phyloP scores from a whole-genome alignment of 768 basidiomycete genomes.

The Russula vinacea region DNA sequence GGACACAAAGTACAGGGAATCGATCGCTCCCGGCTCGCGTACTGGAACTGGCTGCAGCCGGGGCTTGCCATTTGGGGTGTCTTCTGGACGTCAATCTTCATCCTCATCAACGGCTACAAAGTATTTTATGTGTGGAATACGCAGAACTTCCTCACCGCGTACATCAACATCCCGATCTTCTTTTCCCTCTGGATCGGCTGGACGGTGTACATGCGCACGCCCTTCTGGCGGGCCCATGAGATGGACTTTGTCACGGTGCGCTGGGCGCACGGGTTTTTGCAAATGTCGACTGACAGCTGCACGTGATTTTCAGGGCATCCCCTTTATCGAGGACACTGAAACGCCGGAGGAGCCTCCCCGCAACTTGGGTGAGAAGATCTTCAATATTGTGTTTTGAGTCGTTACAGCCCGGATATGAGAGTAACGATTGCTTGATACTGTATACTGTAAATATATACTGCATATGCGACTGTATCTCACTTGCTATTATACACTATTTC shows the following conservation, averaged over 20 bases:
- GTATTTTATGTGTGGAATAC: constrained; percentile 65
- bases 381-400: constrained; percentile 48
- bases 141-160: constrained; percentile 49
- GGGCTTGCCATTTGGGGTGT: constrained; percentile 69
- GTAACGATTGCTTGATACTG: neutral
- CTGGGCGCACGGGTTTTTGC: neutral
- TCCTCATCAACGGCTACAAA: constrained; percentile 51
- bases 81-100: constrained; percentile 61
- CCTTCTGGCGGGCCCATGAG: constrained; percentile 53
- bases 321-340: constrained; percentile 68
- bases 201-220: constrained; percentile 42
- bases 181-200: constrained; percentile 45
- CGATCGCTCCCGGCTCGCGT: constrained; percentile 58
- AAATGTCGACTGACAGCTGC: neutral
- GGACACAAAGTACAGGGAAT: constrained; percentile 65
- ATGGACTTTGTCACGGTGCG: constrained; percentile 69
- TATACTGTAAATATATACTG: neutral
- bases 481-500: neutral
- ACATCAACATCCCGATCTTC: constrained; percentile 45
- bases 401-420: neutral
- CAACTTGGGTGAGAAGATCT: constrained; percentile 51
- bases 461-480: neutral
- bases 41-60: constrained; percentile 60
- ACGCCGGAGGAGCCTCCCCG: constrained; percentile 47
- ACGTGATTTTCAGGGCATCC: constrained; percentile 50